phyloP scores from a whole-genome alignment of 1,284 basidiomycete genomes.

The Rhodofomes roseus region DNA sequence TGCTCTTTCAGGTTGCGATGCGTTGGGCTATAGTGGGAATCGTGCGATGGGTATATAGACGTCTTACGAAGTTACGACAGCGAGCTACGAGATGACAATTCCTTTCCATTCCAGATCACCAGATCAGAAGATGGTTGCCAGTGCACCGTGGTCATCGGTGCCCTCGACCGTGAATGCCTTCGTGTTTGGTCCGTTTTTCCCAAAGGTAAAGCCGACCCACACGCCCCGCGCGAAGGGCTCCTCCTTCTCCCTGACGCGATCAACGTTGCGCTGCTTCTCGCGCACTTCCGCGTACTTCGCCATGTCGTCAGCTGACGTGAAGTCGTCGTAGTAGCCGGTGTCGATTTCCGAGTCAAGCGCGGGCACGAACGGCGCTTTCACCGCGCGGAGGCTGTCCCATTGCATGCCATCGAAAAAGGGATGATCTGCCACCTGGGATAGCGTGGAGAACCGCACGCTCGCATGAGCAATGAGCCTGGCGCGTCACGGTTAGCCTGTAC shows the following conservation, averaged over 20 bases:
- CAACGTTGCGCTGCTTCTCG: slow-evolving; percentile 96
- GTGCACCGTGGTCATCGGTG: slow-evolving; percentile 18
- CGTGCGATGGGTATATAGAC: slow-evolving; percentile 1
- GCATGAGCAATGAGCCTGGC: slow-evolving; percentile 67
- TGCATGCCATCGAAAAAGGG: slow-evolving; percentile 81
- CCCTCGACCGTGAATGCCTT: slow-evolving; percentile 15
- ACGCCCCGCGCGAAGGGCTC: slow-evolving; percentile 73
- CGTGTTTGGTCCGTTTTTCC: slow-evolving; percentile 44
- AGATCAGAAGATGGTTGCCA: slow-evolving; percentile 21
- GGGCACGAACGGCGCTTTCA: slow-evolving; percentile 92
- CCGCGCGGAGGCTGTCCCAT: slow-evolving; percentile 78
- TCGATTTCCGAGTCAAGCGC: slow-evolving; percentile 94
- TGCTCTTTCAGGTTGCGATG: background rate
- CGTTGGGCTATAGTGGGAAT: background rate
- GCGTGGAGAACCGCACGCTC: slow-evolving; percentile 73
- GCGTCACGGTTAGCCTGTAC: background rate
- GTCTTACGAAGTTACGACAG: background rate
- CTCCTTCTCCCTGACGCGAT: slow-evolving; percentile 86
- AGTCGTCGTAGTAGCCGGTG: slow-evolving; percentile 99
- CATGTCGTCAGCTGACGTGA: slow-evolving; percentile 92
- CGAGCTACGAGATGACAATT: background rate
- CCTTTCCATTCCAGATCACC: background rate
- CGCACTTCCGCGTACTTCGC: slow-evolving; percentile 97
- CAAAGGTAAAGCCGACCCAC: slow-evolving; percentile 98
- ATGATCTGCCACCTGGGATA: slow-evolving; percentile 74